Evolutionary conservation across 768 basidiomycete species (phyloP).

Genomic region (Tephrocybe sp.): DNA sequence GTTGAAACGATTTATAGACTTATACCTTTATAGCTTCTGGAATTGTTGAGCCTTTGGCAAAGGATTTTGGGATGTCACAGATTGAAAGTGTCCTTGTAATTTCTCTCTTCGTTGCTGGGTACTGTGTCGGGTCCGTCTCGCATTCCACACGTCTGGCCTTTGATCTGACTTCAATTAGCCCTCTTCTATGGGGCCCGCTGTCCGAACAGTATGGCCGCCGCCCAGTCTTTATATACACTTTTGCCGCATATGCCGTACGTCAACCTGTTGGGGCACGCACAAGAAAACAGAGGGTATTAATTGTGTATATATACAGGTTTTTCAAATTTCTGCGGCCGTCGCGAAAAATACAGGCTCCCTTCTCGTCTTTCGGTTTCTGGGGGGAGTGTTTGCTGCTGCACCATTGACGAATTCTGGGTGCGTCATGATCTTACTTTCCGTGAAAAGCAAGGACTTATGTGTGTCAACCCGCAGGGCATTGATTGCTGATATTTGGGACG

Average conservation of each 20-base stretch:
- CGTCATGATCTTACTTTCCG: neutral
- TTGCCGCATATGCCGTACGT: constrained; percentile 51
- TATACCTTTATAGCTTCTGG: constrained; percentile 46
- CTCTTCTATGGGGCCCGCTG: constrained; percentile 58
- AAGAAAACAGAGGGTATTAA: neutral
- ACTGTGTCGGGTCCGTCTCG: constrained; percentile 49
- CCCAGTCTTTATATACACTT: constrained; percentile 56
- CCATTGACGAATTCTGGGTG: constrained; percentile 73
- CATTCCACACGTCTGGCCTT: neutral
- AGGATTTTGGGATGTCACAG: constrained; percentile 47
- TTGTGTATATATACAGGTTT: constrained; percentile 39
- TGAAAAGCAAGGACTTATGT: neutral
- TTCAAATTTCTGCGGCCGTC: constrained; percentile 65
- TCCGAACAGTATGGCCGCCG: constrained; percentile 60
- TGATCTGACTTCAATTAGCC: constrained; percentile 24
- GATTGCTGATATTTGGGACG: constrained; percentile 65
- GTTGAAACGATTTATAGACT: neutral
- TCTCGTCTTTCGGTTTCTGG: constrained; percentile 71
- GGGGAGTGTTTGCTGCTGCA: constrained; percentile 66
- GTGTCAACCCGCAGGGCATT: constrained; percentile 37
- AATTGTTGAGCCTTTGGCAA: constrained; percentile 41
- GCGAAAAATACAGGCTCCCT: constrained; percentile 60
- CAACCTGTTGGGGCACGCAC: neutral
- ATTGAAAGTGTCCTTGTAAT: constrained; percentile 57
- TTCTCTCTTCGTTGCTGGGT: constrained; percentile 69